A percentile compares a stretch with the other conserved stretches of the same genome.
Conservation (phyloP, 176 grass and related monocot species). For the Oryza nivara region DNA sequence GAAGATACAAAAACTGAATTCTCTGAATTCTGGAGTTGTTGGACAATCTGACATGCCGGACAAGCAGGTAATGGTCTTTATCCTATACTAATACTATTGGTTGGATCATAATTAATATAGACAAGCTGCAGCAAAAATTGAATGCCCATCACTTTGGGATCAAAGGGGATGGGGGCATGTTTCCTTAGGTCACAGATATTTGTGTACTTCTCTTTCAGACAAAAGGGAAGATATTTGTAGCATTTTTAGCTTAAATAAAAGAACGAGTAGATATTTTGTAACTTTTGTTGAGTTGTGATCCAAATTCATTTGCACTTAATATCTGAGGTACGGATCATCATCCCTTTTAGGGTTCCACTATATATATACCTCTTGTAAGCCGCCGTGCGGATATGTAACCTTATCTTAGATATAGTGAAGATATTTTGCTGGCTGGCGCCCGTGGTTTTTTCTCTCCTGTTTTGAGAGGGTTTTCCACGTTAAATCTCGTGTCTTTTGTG, state of each 20-base stretch:
- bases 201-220: background rate
- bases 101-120: slow-evolving; percentile 6
- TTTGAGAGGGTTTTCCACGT: too few relatives aligned
- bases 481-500: too few relatives aligned
- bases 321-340: too few relatives aligned
- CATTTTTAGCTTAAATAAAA: background rate
- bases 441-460: too few relatives aligned
- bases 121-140: background rate
- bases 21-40: background rate
- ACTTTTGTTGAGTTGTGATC: too few relatives aligned
- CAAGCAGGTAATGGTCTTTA: background rate
- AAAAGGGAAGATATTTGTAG: background rate
- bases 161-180: background rate
- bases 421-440: too few relatives aligned
- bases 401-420: too few relatives aligned
- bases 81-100: background rate
- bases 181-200: background rate
- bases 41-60: background rate
- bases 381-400: too few relatives aligned
- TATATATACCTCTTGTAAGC: too few relatives aligned
- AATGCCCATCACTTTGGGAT: background rate
- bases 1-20: background rate
- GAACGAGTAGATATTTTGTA: background rate
- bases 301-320: too few relatives aligned
- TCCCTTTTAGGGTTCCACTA: too few relatives aligned